phyloP scores from a whole-genome alignment of 495 filamentous ascomycete genomes.

The Penicillium cinerascens region DNA sequence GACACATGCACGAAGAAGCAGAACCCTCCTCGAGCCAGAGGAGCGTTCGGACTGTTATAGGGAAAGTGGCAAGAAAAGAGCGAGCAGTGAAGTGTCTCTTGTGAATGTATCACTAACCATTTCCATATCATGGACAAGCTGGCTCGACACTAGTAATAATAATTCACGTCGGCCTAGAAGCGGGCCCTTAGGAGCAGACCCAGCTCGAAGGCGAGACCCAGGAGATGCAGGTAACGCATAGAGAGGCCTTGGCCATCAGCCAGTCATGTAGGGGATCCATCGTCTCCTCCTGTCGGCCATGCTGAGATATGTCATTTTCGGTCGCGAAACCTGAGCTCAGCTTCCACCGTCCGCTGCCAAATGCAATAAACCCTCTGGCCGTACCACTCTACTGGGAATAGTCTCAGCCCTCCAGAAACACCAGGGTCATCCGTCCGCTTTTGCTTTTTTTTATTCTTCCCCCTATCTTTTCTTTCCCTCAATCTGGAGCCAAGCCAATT shows the following conservation, averaged over 20 bases:
- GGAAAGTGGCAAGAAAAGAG: not conserved
- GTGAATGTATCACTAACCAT: conserved; percentile 16
- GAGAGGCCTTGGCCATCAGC: conserved; percentile 8
- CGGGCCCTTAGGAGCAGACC: conserved; percentile 9
- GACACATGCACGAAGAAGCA: conserved; percentile 6
- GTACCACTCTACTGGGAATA: conserved; percentile 21
- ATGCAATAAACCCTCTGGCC: conserved; percentile 18
- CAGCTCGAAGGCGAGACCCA: conserved; percentile 17
- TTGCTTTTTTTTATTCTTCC: conserved; percentile 9
- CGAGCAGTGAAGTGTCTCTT: not conserved
- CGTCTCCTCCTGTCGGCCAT: conserved; percentile 6
- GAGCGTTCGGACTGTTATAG: conserved; percentile 12
- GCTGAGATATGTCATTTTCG: conserved; percentile 31
- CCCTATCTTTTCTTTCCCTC: not conserved
- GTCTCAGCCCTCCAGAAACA: not conserved
- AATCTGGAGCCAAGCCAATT: not conserved
- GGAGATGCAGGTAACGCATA: conserved; percentile 20
- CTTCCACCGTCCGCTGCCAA: conserved; percentile 14
- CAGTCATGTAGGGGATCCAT: conserved; percentile 16
- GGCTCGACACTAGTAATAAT: conserved; percentile 11
- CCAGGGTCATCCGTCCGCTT: conserved; percentile 3
- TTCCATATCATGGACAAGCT: not conserved
- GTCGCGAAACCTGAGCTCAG: conserved; percentile 20
- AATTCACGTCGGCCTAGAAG: not conserved
- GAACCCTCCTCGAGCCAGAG: not conserved